A percentile compares a stretch with the other conserved stretches of the same genome.
These are phyloP conservation scores for Pulveroboletus sp. DNA, from an alignment of 1,284 basidiomycete genomes.

Conservation along the genomic window DNA sequence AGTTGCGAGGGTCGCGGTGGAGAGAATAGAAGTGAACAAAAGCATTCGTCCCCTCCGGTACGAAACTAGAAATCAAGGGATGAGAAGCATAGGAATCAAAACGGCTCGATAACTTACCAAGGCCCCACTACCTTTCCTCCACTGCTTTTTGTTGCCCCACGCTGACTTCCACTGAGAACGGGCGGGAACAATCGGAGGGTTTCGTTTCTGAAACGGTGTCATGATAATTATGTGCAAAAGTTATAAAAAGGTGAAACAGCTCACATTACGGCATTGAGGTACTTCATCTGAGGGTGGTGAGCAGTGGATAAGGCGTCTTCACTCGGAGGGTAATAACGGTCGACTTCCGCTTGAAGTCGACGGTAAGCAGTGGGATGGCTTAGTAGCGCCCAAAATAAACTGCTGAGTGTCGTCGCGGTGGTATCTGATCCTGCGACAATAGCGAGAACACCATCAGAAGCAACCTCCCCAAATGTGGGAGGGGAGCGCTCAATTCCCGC, in stretches of 20 bases:
- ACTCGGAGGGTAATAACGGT: slow-evolving; percentile 44
- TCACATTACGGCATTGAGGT: slow-evolving; percentile 55
- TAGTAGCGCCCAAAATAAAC: slow-evolving; percentile 49
- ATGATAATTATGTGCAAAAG: slow-evolving; percentile 8
- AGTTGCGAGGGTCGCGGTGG: slow-evolving; percentile 44
- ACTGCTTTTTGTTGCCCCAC: slow-evolving; percentile 44
- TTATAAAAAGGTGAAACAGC: slow-evolving; percentile 24
- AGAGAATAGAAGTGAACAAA: slow-evolving; percentile 50
- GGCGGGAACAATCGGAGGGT: slow-evolving; percentile 55
- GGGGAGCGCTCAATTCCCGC: slow-evolving; percentile 43
- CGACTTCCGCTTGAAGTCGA: slow-evolving; percentile 53
- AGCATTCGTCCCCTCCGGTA: slow-evolving; percentile 51
- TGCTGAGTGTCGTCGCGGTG: slow-evolving; percentile 47
- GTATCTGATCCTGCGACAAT: slow-evolving; percentile 64
- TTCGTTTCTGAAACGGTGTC: slow-evolving; percentile 50
- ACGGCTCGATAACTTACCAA: slow-evolving; percentile 30
- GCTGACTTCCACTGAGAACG: slow-evolving; percentile 51
- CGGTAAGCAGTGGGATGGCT: slow-evolving; percentile 45
- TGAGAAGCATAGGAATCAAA: slow-evolving; percentile 19
- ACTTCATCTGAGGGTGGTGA: slow-evolving; percentile 43
- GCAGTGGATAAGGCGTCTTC: slow-evolving; percentile 40
- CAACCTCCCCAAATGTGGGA: slow-evolving; percentile 40
- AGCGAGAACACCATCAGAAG: slow-evolving; percentile 49
- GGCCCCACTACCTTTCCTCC: slow-evolving; percentile 39
- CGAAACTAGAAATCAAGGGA: slow-evolving; percentile 39